Evolutionary conservation across 1,284 basidiomycete genomes (phyloP).

Genomic region (Afroboletus lepidellus): DNA sequence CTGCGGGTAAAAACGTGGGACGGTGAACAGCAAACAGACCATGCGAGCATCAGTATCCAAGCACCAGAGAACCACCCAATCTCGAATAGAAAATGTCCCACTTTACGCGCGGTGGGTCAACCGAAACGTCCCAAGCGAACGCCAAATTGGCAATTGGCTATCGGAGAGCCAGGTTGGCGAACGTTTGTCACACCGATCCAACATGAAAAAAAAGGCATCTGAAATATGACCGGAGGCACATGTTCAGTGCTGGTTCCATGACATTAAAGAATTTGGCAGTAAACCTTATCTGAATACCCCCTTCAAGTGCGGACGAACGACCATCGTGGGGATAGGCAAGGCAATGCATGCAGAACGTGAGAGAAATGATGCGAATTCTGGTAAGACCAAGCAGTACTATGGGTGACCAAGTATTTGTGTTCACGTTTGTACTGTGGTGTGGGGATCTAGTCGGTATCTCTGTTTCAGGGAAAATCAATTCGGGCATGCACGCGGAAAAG

Average conservation of each 20-base stretch:
- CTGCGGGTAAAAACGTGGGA: constrained; percentile 1
- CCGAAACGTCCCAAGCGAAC: constrained; percentile 5
- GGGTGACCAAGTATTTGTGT: constrained; percentile 3
- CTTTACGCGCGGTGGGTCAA: constrained; percentile 5
- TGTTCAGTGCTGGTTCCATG: constrained; percentile 19
- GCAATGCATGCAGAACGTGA: constrained; percentile 19
- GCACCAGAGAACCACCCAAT: constrained; percentile 2
- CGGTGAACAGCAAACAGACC: not conserved
- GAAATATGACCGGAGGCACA: constrained; percentile 13
- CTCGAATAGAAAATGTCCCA: not conserved
- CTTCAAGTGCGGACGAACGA: constrained; percentile 4
- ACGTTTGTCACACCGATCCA: constrained; percentile 8
- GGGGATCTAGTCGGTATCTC: not conserved
- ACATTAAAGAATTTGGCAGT: constrained; percentile 20
- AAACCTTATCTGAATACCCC: constrained; percentile 23
- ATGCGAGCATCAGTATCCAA: constrained; percentile 6
- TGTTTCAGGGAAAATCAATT: not conserved
- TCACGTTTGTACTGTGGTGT: constrained; percentile 12
- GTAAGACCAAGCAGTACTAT: constrained; percentile 1
- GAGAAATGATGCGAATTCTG: constrained; percentile 16
- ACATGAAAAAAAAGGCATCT: constrained; percentile 9
- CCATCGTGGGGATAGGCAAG: constrained; percentile 18
- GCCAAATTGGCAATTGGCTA: constrained; percentile 16
- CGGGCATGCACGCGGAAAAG: not conserved
- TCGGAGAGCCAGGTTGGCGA: not conserved